phyloP scores from a whole-genome alignment of 75 land plant species.

The Cunninghamia lanceolata region DNA sequence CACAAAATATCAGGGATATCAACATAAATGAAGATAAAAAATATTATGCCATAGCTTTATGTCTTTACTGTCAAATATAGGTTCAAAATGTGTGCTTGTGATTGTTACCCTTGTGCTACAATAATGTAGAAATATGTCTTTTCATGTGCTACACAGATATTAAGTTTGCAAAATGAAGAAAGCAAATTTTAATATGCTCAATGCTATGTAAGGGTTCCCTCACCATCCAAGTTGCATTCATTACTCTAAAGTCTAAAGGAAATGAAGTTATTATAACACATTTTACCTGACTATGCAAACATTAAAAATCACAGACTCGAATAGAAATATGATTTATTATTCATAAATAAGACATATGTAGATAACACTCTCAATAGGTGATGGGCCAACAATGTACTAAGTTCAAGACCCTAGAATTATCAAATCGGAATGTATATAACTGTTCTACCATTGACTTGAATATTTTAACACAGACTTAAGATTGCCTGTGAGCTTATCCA shows the following conservation, averaged over 20 bases:
- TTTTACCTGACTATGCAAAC: background rate
- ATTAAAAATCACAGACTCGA: background rate
- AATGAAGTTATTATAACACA: background rate
- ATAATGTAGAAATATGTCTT: background rate
- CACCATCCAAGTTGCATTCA: background rate
- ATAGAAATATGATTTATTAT: background rate
- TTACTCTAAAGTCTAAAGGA: background rate
- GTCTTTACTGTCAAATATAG: background rate
- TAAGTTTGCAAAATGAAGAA: background rate
- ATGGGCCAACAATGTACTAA: background rate
- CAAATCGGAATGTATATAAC: background rate
- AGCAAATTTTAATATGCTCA: background rate
- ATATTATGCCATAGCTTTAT: background rate
- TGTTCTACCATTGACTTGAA: background rate
- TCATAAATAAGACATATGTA: background rate
- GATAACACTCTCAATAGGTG: background rate
- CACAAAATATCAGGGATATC: constrained; percentile 1
- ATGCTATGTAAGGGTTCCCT: background rate
- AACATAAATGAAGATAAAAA: background rate
- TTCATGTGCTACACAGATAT: background rate
- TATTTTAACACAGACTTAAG: background rate
- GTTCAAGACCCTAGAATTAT: background rate
- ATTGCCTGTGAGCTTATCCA: background rate
- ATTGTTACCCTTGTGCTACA: background rate
- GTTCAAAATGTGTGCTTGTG: background rate